phyloP scores from a whole-genome alignment of 495 filamentous ascomycete species.

The Polyplosphaeria fusca region DNA sequence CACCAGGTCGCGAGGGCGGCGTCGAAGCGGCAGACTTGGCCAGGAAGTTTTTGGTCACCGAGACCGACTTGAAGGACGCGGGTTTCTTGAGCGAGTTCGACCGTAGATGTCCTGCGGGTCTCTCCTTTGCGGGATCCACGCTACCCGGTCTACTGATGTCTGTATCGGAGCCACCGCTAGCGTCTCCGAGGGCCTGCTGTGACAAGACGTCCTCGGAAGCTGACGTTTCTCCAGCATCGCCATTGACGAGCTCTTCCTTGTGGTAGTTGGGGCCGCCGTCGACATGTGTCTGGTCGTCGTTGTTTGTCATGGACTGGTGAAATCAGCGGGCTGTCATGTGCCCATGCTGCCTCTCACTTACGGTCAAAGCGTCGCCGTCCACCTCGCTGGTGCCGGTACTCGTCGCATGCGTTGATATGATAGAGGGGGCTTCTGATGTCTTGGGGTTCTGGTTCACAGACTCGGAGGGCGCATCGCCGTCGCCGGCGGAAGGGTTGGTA shows the following conservation, averaged over 20 bases:
- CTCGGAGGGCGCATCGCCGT: constrained; percentile 52
- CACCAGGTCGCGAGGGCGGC: constrained; percentile 34
- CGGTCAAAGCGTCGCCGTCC: constrained; percentile 8
- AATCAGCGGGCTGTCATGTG: constrained; percentile 9
- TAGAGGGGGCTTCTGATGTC: constrained; percentile 10
- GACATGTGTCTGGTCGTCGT: background rate
- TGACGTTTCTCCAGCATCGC: constrained; percentile 30
- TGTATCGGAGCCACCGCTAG: constrained; percentile 62
- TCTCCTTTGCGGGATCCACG: constrained; percentile 48
- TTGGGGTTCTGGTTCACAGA: constrained; percentile 33
- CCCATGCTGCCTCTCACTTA: constrained; percentile 3
- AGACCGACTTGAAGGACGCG: constrained; percentile 88
- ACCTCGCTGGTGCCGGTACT: constrained; percentile 10
- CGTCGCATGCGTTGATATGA: constrained; percentile 11
- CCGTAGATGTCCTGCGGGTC: constrained; percentile 60
- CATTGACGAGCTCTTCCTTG: constrained; percentile 35
- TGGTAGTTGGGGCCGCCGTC: constrained; percentile 35
- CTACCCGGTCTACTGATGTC: constrained; percentile 50
- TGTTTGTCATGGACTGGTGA: background rate
- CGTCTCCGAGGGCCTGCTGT: constrained; percentile 22
- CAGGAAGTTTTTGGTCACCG: constrained; percentile 85
- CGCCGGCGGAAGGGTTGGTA: constrained; percentile 55
- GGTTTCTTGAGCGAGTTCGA: constrained; percentile 77
- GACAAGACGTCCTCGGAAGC: constrained; percentile 15
- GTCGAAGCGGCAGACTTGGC: constrained; percentile 53